A percentile compares a stretch with the other conserved stretches of the same genome.
Evolutionary conservation across 2,329 filamentous ascomycete genomes (phyloP).

Genomic region (Madurella mycetomatis): DNA sequence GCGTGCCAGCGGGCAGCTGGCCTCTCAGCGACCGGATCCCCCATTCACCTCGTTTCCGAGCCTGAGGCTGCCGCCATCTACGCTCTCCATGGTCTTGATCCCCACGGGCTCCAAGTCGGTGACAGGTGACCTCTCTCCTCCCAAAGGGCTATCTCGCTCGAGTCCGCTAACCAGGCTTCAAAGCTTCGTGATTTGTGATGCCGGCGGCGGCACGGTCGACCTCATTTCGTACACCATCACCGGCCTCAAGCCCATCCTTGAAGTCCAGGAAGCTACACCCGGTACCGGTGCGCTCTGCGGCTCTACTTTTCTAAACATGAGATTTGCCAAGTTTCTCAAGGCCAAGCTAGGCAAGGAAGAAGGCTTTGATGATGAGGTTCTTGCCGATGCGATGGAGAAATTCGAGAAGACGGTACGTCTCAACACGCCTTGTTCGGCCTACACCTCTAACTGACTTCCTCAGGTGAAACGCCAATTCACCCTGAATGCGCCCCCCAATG

Average conservation of each 20-base stretch:
- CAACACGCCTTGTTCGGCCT: not conserved
- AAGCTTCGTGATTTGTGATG: conserved; percentile 49
- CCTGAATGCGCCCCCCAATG: conserved; percentile 33
- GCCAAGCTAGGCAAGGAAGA: conserved; percentile 41
- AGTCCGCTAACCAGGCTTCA: not conserved
- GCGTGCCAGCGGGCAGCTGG: conserved; percentile 39
- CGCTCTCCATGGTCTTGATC: conserved; percentile 41
- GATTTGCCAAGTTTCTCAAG: conserved; percentile 43
- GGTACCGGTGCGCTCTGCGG: conserved; percentile 49
- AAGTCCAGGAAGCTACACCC: conserved; percentile 45
- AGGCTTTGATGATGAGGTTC: conserved; percentile 39
- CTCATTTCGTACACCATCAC: conserved; percentile 50
- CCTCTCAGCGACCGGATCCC: conserved; percentile 28
- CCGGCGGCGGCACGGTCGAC: conserved; percentile 52
- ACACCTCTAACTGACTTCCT: not conserved
- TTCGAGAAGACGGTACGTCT: conserved; percentile 38
- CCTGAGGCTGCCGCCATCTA: conserved; percentile 51
- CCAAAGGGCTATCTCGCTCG: not conserved
- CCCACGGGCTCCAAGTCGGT: conserved; percentile 38
- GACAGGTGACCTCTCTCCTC: conserved; percentile 30
- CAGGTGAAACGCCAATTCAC: conserved; percentile 37
- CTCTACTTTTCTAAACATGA: conserved; percentile 45
- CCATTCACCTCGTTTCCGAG: conserved; percentile 46
- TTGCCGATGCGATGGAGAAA: conserved; percentile 37
- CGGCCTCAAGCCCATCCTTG: conserved; percentile 39